phyloP scores from a whole-genome alignment of 2,329 filamentous ascomycete genomes.

The Colletotrichum lindemuthianum region DNA sequence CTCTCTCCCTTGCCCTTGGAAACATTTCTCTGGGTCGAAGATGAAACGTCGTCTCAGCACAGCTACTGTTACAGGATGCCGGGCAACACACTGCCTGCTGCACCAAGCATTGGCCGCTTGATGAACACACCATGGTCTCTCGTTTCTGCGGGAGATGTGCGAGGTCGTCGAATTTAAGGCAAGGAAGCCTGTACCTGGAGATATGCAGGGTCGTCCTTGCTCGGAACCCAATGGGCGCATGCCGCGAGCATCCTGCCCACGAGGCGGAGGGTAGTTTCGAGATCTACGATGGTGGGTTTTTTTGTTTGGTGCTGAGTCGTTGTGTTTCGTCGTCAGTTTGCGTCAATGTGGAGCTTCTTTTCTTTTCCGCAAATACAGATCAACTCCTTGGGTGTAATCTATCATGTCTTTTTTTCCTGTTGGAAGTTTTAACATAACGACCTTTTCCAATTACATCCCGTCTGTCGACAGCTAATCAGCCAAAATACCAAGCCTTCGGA shows the following conservation, averaged over 20 bases:
- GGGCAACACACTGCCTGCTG: conserved; percentile 9
- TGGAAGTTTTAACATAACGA: no score
- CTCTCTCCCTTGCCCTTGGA: conserved; percentile 14
- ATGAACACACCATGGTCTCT: conserved; percentile 8
- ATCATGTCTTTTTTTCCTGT: no score
- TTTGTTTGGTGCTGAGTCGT: neutral
- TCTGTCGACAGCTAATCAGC: no score
- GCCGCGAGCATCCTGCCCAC: neutral
- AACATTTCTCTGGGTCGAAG: conserved; percentile 26
- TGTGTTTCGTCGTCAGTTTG: no score
- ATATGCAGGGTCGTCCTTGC: conserved; percentile 20
- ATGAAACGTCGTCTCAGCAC: conserved; percentile 33
- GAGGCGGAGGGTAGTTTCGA: no score
- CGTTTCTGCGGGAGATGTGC: conserved; percentile 15
- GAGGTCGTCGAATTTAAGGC: conserved; percentile 6
- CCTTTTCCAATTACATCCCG: no score
- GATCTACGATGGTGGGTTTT: neutral
- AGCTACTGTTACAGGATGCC: conserved; percentile 23
- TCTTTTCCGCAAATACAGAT: no score
- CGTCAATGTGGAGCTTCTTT: no score
- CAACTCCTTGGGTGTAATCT: no score
- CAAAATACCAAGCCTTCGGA: no score
- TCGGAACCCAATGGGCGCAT: neutral
- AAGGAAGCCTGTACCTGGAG: conserved; percentile 16
- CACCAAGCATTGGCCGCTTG: conserved; percentile 29